Conservation (phyloP, 2,329 filamentous ascomycete genomes). For the Aspergillus arachidicola region DNA sequence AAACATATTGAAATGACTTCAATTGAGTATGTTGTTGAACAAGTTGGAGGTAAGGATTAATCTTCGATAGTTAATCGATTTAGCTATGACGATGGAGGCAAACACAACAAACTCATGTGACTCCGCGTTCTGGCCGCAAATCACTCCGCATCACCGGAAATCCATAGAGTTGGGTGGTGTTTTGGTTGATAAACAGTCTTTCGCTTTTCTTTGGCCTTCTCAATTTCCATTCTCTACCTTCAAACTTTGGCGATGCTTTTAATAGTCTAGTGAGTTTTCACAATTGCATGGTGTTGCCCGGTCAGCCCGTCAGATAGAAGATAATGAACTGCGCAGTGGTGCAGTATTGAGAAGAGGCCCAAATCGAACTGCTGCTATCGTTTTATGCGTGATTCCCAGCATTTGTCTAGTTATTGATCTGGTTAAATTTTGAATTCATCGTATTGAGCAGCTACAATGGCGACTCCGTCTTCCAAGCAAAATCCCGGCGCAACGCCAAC, state of each 20-base stretch:
- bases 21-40: background rate
- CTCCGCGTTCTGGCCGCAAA: constrained; percentile 18
- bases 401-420: background rate
- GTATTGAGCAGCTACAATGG: constrained; percentile 33
- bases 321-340: background rate
- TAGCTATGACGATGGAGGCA: constrained; percentile 22
- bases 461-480: constrained; percentile 48
- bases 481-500: constrained; percentile 47
- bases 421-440: background rate
- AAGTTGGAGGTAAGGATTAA: background rate
- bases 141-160: background rate
- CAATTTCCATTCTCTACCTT: background rate
- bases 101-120: constrained; percentile 38
- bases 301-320: background rate
- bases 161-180: background rate
- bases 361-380: constrained; percentile 4
- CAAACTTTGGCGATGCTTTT: background rate
- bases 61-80: background rate
- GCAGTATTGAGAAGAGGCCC: background rate
- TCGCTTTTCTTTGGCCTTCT: background rate
- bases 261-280: background rate
- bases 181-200: background rate
- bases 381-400: constrained; percentile 4
- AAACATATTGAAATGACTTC: constrained; percentile 27
- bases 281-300: background rate